phyloP scores from a whole-genome alignment of 768 basidiomycete genomes.

The Pholiota conissans region DNA sequence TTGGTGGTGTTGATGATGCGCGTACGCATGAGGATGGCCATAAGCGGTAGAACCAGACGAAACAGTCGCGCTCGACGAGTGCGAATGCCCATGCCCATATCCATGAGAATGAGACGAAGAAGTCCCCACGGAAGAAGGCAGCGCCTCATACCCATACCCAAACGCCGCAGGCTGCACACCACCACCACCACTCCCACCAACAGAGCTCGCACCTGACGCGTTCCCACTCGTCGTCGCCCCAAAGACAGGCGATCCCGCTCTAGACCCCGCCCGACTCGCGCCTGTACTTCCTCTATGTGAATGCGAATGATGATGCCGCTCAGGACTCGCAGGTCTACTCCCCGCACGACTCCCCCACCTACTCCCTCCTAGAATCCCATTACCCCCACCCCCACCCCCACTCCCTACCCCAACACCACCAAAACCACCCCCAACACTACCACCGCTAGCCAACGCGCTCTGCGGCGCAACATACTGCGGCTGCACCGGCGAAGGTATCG shows the following conservation, averaged over 20 bases:
- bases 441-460: not conserved
- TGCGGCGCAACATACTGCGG: constrained; percentile 14
- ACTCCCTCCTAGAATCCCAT: constrained; percentile 12
- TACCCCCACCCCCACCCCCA: too few relatives aligned
- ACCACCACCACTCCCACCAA: too few relatives aligned
- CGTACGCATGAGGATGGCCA: too few relatives aligned
- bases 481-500: constrained; percentile 10
- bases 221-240: not conserved
- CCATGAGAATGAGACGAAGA: not conserved
- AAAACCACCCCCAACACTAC: too few relatives aligned
- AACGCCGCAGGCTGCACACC: constrained; percentile 6
- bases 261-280: constrained; percentile 1
- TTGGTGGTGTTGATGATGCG: too few relatives aligned
- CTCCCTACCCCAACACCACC: too few relatives aligned
- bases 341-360: constrained; percentile 16
- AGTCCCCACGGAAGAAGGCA: not conserved
- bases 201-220: not conserved
- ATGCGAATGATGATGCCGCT: too few relatives aligned
- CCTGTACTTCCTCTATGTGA: not conserved
- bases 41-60: too few relatives aligned
- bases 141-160: constrained; percentile 17
- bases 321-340: constrained; percentile 21
- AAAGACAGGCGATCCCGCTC: constrained; percentile 9
- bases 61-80: too few relatives aligned
- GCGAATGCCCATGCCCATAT: not conserved